Evolutionary conservation across 768 basidiomycete genomes (phyloP).

Genomic region (Mrakia hoshinonis): DNA sequence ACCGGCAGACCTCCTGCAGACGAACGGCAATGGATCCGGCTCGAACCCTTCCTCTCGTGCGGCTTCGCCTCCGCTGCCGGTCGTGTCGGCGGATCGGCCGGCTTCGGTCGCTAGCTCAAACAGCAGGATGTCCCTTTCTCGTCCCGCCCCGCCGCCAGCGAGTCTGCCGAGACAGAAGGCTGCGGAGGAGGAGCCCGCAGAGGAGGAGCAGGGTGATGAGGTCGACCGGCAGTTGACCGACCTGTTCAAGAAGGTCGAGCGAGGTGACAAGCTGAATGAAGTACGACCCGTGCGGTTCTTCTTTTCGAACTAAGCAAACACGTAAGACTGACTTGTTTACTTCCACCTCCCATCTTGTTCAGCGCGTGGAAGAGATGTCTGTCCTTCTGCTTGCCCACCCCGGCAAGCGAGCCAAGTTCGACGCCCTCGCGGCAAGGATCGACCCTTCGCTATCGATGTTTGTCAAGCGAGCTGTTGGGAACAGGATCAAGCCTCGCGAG

Average conservation of each 20-base stretch:
- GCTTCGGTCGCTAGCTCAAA: neutral
- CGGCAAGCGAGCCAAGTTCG: conserved; percentile 34
- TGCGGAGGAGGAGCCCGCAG: neutral
- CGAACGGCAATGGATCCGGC: neutral
- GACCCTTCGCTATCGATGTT: conserved; percentile 22
- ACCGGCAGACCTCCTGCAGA: neutral
- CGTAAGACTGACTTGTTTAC: neutral
- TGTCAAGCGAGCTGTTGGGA: conserved; percentile 24
- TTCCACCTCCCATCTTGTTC: neutral
- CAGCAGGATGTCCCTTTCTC: neutral
- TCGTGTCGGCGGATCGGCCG: neutral
- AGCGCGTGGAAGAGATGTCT: conserved; percentile 88
- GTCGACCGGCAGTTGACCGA: conserved; percentile 62
- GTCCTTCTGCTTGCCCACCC: conserved; percentile 87
- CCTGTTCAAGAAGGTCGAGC: conserved; percentile 53
- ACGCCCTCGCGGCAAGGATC: conserved; percentile 21
- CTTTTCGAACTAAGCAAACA: neutral
- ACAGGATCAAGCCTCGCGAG: conserved; percentile 10
- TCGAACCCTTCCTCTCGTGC: neutral
- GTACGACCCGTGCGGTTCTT: conserved; percentile 3
- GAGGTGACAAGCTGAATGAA: conserved; percentile 22
- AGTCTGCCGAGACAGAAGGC: neutral
- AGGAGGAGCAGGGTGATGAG: conserved; percentile 47
- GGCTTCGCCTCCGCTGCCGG: neutral
- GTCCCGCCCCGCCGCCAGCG: neutral